Conservation (phyloP, 176 grass and related monocot species). For the Poa annua region DNA sequence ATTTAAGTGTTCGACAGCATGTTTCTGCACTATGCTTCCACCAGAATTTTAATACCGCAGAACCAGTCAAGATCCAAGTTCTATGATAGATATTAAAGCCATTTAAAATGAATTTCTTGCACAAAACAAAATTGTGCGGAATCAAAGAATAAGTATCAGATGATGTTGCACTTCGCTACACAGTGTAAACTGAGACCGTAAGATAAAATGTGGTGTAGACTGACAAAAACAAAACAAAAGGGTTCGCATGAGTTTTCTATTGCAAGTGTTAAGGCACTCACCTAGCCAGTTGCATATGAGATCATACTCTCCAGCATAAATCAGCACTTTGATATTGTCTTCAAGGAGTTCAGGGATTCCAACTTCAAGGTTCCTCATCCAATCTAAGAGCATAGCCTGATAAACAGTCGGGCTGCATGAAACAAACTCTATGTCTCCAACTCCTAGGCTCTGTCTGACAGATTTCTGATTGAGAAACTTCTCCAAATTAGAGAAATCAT, state of each 20-base stretch:
- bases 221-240: neutral
- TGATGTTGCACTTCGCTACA: neutral
- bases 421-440: conserved; percentile 85
- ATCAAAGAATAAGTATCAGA: neutral
- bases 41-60: neutral
- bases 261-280: conserved; percentile 48
- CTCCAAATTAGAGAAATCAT: conserved; percentile 86
- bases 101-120: neutral
- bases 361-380: conserved; percentile 96
- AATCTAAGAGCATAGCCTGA: conserved; percentile 79
- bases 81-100: neutral
- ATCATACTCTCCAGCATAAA: conserved; percentile 97
- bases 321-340: conserved; percentile 70
- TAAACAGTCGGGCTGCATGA: conserved; percentile 90
- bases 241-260: neutral
- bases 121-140: conserved; percentile 19
- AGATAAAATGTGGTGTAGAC: neutral
- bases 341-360: conserved; percentile 91
- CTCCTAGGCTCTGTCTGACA: conserved; percentile 79
- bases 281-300: conserved; percentile 97
- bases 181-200: neutral
- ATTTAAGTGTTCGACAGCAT: neutral
- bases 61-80: neutral
- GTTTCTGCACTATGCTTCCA: neutral
- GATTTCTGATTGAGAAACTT: conserved; percentile 81